These are phyloP conservation scores for Clitocybe nebularis DNA, from an alignment of 1,284 basidiomycete genomes.

Conservation along the genomic window DNA sequence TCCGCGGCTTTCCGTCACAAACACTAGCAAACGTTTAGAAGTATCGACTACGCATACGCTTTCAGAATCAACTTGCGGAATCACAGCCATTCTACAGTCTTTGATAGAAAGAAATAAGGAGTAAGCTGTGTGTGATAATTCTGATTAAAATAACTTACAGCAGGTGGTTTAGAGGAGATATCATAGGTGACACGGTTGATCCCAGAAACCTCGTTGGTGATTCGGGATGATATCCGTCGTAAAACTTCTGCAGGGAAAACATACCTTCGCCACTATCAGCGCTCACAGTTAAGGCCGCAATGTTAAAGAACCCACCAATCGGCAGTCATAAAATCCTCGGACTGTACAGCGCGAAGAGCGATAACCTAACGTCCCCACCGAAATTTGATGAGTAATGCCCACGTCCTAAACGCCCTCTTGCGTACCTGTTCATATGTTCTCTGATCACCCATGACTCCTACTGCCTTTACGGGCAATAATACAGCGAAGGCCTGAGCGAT, in stretches of 20 bases:
- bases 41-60: too few relatives aligned
- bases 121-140: slow-evolving; percentile 1
- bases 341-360: slow-evolving; percentile 85
- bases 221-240: slow-evolving; percentile 90
- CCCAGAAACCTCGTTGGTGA: slow-evolving; percentile 96
- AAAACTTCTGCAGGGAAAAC: slow-evolving; percentile 93
- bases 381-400: slow-evolving; percentile 1
- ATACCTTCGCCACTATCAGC: slow-evolving; percentile 50
- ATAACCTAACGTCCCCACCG: slow-evolving; percentile 55
- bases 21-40: too few relatives aligned
- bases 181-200: slow-evolving; percentile 96
- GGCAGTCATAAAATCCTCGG: slow-evolving; percentile 97
- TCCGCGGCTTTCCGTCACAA: too few relatives aligned
- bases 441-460: slow-evolving; percentile 97
- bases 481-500: slow-evolving; percentile 98
- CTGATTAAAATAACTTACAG: slow-evolving; percentile 44
- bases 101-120: slow-evolving; percentile 2
- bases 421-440: slow-evolving; percentile 94
- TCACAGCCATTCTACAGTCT: slow-evolving; percentile 29
- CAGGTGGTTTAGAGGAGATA: slow-evolving; percentile 96
- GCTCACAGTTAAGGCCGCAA: neutral
- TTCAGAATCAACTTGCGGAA: neutral
- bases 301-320: slow-evolving; percentile 64
- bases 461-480: slow-evolving; percentile 92
- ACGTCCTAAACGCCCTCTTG: slow-evolving; percentile 1